Evolutionary conservation across 1,284 basidiomycete species (phyloP), one percentile per base, ranked within the genome.

Genomic region (Cryptococcus sp.): DNA sequence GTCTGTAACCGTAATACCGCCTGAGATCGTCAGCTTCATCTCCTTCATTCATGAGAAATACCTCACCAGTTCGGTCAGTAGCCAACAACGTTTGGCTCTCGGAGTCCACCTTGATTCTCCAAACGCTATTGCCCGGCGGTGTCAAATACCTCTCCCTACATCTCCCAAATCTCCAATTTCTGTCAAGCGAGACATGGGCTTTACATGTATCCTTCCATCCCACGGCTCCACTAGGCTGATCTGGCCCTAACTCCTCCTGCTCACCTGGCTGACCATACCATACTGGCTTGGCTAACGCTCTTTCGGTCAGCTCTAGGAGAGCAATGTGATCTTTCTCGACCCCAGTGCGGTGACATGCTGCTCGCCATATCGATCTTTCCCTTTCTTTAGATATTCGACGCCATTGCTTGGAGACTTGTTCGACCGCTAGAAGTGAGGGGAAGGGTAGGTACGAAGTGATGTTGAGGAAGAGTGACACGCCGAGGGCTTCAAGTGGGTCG

Each of bases 101-200:
- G 2, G 54, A 22, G 48, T 67, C 62, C 2, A 69, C 45, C 57
- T 74, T 72, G 49, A 72, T 60, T 4, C 72, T 58, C 69, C 70
- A 73, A 11, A 61, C 58, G 1, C 56, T 56, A 49, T 64, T 67
- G 4, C 49, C 41, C 0, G 48, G 49, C 11, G 55, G 56, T 2
- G 60, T 61, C 24, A 71, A 48, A 61, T 62, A 73, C 13, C 58
- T 54, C 11, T 60, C 50, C 13, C 58, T 55, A 22, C 59, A 56
- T 11, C 61, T 55, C 2, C 60, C 69, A 2, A 34, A 52, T 16
- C 46, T 56, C 69, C 68, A 70, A 25, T 67, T 64, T 13, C 48
- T 41, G 14, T 62, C 53, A 3, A 66, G 46, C 19, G 46, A 28
- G 2, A 59, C 46, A 46, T 63, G 43, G 1, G 39, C 16, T 36